phyloP scores from a whole-genome alignment of 1,139 yeast genomes.

The Candida pseudoviswanathii region DNA sequence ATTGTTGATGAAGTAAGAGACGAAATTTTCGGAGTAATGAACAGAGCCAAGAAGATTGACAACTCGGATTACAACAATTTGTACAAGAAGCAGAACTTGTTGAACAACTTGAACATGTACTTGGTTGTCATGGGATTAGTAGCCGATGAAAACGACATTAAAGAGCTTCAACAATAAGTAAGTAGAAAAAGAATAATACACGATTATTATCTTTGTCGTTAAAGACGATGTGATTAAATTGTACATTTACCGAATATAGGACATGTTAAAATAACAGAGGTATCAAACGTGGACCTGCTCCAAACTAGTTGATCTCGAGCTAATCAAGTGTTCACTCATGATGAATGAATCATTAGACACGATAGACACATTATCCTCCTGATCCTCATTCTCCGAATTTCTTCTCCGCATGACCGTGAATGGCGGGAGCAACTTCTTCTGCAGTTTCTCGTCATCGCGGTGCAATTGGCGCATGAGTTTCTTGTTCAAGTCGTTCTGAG shows the following conservation, averaged over 20 bases:
- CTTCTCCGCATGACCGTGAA: constrained; percentile 3
- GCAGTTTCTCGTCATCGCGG: neutral
- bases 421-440: constrained; percentile 9
- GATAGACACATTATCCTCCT: neutral
- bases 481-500: constrained; percentile 4
- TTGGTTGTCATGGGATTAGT: constrained; percentile 95
- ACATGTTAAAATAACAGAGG: too few relatives aligned
- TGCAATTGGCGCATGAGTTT: constrained; percentile 4
- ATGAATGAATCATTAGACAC: neutral
- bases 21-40: constrained; percentile 88
- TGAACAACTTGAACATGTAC: constrained; percentile 85
- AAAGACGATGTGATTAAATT: neutral
- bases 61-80: constrained; percentile 55
- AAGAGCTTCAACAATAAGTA: constrained; percentile 40
- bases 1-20: constrained; percentile 95
- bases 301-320: constrained; percentile 3
- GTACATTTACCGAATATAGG: too few relatives aligned
- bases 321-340: neutral
- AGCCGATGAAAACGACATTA: constrained; percentile 71
- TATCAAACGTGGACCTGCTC: neutral
- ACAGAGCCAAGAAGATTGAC: constrained; percentile 71
- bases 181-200: neutral
- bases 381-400: neutral
- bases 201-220: neutral
- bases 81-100: constrained; percentile 63